A percentile compares a stretch with the other conserved stretches of the same genome.
These are phyloP conservation scores for Xylariaceae sp. DNA, from an alignment of 2,329 filamentous ascomycete genomes.

Conservation along the genomic window DNA sequence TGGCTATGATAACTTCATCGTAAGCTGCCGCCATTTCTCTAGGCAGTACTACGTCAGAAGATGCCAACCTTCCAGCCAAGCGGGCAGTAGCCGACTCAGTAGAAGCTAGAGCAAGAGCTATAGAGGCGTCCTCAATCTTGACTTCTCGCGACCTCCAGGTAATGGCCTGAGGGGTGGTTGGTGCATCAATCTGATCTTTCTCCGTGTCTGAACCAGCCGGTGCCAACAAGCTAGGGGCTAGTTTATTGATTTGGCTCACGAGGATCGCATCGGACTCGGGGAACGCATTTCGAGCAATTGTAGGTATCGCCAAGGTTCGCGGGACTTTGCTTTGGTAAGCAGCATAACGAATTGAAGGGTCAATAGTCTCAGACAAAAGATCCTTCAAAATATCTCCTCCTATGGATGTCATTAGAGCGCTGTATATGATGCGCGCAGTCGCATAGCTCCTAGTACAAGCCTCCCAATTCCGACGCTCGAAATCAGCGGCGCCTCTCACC, in stretches of 20 bases:
- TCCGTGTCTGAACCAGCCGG: slow-evolving; percentile 47
- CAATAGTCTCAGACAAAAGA: slow-evolving; percentile 75
- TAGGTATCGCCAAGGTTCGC: slow-evolving; percentile 72
- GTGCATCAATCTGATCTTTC: slow-evolving; percentile 43
- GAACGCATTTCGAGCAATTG: slow-evolving; percentile 75
- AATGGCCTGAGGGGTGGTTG: slow-evolving; percentile 65
- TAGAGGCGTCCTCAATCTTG: slow-evolving; percentile 85
- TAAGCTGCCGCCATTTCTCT: slow-evolving; percentile 79
- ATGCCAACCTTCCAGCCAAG: slow-evolving; percentile 44
- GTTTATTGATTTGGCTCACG: slow-evolving; percentile 59
- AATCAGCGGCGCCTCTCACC: slow-evolving; percentile 68
- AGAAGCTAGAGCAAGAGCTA: slow-evolving; percentile 74
- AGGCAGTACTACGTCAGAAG: slow-evolving; percentile 40
- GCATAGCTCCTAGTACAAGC: slow-evolving; percentile 70
- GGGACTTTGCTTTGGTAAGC: slow-evolving; percentile 88
- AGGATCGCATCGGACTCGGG: slow-evolving; percentile 58
- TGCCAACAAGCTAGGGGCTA: slow-evolving; percentile 63
- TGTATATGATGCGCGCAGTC: slow-evolving; percentile 75
- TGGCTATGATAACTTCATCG: slow-evolving; percentile 82
- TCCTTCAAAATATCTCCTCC: slow-evolving; percentile 81
- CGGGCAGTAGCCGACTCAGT: slow-evolving; percentile 52
- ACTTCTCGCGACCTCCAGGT: slow-evolving; percentile 83
- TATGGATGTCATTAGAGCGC: slow-evolving; percentile 57
- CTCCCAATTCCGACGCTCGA: slow-evolving; percentile 87
- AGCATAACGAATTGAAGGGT: slow-evolving; percentile 89